Base-by-base conservation (phyloP, 1,284 basidiomycete genomes). In the Sutorius eximius region DNA sequence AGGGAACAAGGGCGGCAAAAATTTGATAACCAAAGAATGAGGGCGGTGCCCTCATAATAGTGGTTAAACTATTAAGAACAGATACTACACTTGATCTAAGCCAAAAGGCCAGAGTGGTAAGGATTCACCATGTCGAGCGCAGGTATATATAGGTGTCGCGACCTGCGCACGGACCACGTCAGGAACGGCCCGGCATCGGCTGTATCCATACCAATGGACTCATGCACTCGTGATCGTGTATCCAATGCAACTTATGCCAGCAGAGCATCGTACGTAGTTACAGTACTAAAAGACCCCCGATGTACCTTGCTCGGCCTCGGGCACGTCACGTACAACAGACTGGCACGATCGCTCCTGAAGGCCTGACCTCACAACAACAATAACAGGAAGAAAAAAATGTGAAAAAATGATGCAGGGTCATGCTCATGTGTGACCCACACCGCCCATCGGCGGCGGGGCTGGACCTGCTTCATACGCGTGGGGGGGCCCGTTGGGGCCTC, bases 31-130 rank as follows among this genome's bases (percentile, higher is more conserved):
- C 64, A 68, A 42, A 70, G 3, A 67, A 70, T 70, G 62, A 61
- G 52, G 52, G 68, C 68, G 42, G 54, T 66, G 68, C 65, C 64
- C 32, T 33, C 65, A 70, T 67, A 70, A 66, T 66, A 66, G 68
- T 70, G 64, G 68, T 70, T 66, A 66, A 66, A 66, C 61, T 63
- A 63, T 68, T 60, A 67, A 70, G 68, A 66, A 70, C 68, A 66
- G 65, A 69, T 91, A 91, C 90, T 91, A 92, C 89, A 92, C 89
- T 91, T 92, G 89, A 90, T 91, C 89, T 89, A 93, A 91, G 87
- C 89, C 89, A 89, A 90, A 89, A 87, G 90, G 89, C 86, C 90
- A 91, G 85, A 92, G 87, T 87, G 86, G 85, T 87, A 76, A 82
- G 61, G 79, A 52, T 48, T 49, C 41, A 6, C 0, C 0, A 0